Conservation (phyloP, 2,329 filamentous ascomycete species). For the Alternaria arborescens region DNA sequence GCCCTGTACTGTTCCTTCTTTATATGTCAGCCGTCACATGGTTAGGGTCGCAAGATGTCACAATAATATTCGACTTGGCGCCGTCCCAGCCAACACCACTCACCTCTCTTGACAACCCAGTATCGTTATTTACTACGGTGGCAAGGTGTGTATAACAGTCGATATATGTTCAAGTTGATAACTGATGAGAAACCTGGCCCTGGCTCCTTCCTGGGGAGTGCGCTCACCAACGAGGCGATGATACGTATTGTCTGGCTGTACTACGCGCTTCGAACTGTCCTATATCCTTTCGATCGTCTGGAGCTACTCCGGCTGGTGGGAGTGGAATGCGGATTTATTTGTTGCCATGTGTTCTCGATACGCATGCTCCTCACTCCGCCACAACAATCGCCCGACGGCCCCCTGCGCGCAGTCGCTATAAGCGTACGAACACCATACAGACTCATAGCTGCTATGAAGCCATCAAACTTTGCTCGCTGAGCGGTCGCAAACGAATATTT, state of each 20-base stretch:
- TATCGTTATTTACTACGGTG: neutral
- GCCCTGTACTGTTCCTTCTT: constrained; percentile 9
- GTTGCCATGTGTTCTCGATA: constrained; percentile 15
- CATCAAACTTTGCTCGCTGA: constrained; percentile 17
- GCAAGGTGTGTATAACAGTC: neutral
- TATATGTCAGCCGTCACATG: neutral
- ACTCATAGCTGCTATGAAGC: constrained; percentile 24
- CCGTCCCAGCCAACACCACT: neutral
- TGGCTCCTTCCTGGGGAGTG: constrained; percentile 9
- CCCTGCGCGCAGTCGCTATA: constrained; percentile 4
- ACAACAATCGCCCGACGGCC: constrained; percentile 11
- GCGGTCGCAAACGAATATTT: constrained; percentile 24
- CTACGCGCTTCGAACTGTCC: constrained; percentile 6
- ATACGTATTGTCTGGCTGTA: constrained; percentile 15
- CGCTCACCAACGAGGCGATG: constrained; percentile 15
- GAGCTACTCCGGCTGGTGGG: constrained; percentile 12
- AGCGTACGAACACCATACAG: constrained; percentile 5
- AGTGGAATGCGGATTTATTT: constrained; percentile 16
- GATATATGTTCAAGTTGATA: neutral
- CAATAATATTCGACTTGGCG: constrained; percentile 4
- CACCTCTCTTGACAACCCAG: neutral
- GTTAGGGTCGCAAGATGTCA: constrained; percentile 4
- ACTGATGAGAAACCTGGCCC: neutral
- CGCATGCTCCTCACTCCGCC: constrained; percentile 20
- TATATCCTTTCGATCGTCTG: constrained; percentile 14